A percentile compares a stretch with the other conserved stretches of the same genome.
Conservation (phyloP, 1,284 basidiomycete genomes). For the Xerocomus nothofagi region DNA sequence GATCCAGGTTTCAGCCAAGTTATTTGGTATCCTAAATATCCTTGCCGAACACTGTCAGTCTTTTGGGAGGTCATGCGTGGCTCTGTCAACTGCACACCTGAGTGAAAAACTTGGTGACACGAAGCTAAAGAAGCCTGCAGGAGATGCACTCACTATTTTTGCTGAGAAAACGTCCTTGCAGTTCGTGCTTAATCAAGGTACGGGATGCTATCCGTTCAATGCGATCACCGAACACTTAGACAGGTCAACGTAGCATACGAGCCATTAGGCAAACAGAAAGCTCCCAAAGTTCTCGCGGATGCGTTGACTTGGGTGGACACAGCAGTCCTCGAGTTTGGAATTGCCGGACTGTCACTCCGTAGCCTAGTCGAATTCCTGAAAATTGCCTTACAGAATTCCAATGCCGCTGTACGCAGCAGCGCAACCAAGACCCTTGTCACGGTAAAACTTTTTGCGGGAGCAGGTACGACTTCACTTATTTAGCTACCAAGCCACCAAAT, state of each 20-base stretch:
- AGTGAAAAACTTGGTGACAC: constrained; percentile 95
- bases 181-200: constrained; percentile 92
- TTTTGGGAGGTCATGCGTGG: constrained; percentile 86
- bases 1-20: constrained; percentile 79
- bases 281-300: constrained; percentile 96
- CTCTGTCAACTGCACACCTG: constrained; percentile 82
- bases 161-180: constrained; percentile 94
- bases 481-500: neutral
- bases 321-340: constrained; percentile 91
- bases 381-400: constrained; percentile 86
- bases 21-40: constrained; percentile 74
- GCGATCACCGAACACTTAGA: constrained; percentile 15
- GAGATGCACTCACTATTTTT: constrained; percentile 80
- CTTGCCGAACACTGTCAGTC: constrained; percentile 80
- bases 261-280: constrained; percentile 90
- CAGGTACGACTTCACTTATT: constrained; percentile 54
- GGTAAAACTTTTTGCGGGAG: constrained; percentile 88
- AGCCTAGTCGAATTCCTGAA: constrained; percentile 92
- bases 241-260: constrained; percentile 71
- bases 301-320: constrained; percentile 89
- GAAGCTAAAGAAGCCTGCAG: constrained; percentile 97
- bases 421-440: constrained; percentile 96
- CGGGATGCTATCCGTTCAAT: constrained; percentile 23
- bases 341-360: constrained; percentile 81
- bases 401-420: constrained; percentile 90